Base-by-base conservation (phyloP, 2,329 filamentous ascomycete genomes). In the Ascochyta lentis region DNA sequence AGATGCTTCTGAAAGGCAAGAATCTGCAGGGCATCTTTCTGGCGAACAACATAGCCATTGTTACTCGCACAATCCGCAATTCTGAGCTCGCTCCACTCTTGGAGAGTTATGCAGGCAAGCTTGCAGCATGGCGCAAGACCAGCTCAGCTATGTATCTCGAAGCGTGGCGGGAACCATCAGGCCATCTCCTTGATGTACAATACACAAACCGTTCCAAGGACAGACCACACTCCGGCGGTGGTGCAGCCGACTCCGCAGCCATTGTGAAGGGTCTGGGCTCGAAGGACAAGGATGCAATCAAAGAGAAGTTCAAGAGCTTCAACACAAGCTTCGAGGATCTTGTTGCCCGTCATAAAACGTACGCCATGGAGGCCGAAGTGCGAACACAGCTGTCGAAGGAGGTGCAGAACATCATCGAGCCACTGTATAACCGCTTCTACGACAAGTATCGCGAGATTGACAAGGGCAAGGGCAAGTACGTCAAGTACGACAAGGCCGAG, bases 361-460 rank as follows among this genome's bases (percentile, higher is more conserved):
- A 91, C 69, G 88, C 83, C 68, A 96, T 98, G 91, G 95, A 99
- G 78, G 86, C 86, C 23, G 94, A 98, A 73, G 94, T 98, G 29
- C 86, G 92, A 39, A 84, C 86, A 59, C 86, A 89, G 77, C 84
- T 98, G 68, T 88, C 87, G 15, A 87, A 89, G 66, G 93, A 97
- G 70, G 89, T 98, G 61, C 91, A 95, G 74, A 88, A 89, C 67
- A 91, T 96, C 79, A 88, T 99, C 52, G 94, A 98, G 78, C 93
- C 94, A 50, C 83, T 99, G 13, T 99, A 99, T 78, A 90, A 89
- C 59, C 85, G 95, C 41, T 99, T 99, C 78, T 98, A 92, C 87
- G 95, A 98, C 77, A 86, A 94, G 26, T 99, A 99, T 74, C 93
- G 97, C 74, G 95, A 98, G 77, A 88, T 98, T 62, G 94, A 98